Evolutionary conservation across 1,284 basidiomycete genomes (phyloP).

Genomic region (Leccinum variabile): DNA sequence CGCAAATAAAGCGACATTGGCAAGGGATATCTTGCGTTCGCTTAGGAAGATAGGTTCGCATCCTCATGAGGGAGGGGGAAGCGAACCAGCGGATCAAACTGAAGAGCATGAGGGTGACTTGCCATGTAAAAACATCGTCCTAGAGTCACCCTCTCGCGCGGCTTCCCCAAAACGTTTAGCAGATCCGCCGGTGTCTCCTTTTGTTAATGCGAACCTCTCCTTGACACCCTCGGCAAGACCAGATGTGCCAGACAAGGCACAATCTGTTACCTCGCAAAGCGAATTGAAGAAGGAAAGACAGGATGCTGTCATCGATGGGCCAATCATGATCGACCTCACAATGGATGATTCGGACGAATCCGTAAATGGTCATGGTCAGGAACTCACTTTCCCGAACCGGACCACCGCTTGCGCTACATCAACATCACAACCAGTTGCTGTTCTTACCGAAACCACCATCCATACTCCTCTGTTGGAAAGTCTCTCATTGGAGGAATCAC

Average conservation of each 20-base stretch:
- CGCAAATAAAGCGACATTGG: slow-evolving; percentile 41
- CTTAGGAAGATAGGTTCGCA: slow-evolving; percentile 30
- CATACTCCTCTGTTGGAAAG: slow-evolving; percentile 24
- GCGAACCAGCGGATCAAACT: not conserved
- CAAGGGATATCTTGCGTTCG: slow-evolving; percentile 44
- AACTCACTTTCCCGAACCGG: slow-evolving; percentile 13
- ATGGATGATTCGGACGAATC: slow-evolving; percentile 29
- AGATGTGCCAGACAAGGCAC: slow-evolving; percentile 1
- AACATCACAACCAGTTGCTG: slow-evolving; percentile 11
- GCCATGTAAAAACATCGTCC: not conserved
- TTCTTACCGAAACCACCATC: slow-evolving; percentile 10
- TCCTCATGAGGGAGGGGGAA: slow-evolving; percentile 7
- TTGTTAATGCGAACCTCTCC: not conserved
- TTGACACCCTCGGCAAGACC: not conserved
- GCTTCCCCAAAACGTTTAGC: not conserved
- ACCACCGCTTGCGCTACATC: slow-evolving; percentile 1
- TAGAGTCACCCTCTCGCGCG: not conserved
- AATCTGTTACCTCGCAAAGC: not conserved
- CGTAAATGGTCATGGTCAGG: slow-evolving; percentile 6
- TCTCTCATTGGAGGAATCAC: slow-evolving; percentile 26
- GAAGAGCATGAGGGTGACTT: slow-evolving; percentile 1
- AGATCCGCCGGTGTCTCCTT: not conserved
- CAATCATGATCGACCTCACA: slow-evolving; percentile 34
- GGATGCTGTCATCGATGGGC: slow-evolving; percentile 8
- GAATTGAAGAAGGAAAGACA: slow-evolving; percentile 6